These are phyloP conservation scores for Leccinum huronense DNA, from an alignment of 1,284 basidiomycete species.

Conservation along the genomic window DNA sequence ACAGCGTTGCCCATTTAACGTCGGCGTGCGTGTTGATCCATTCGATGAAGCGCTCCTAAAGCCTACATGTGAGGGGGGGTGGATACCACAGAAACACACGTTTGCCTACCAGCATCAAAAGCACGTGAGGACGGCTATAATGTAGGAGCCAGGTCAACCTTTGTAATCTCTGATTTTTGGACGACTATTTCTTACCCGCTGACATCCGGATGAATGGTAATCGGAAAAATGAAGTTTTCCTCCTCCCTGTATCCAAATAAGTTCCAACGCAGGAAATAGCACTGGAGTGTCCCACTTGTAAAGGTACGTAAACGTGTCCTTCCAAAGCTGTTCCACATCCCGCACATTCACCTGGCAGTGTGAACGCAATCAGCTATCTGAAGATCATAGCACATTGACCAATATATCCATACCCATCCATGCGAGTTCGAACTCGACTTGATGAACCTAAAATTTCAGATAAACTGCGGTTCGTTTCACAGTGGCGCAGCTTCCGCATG, in stretches of 20 bases:
- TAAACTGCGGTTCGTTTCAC: neutral
- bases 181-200: constrained; percentile 51
- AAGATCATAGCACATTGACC: constrained; percentile 40
- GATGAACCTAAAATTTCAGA: constrained; percentile 51
- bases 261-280: neutral
- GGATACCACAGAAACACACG: neutral
- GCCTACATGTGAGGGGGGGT: neutral
- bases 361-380: neutral
- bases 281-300: constrained; percentile 45
- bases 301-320: constrained; percentile 70
- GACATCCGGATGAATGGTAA: constrained; percentile 81
- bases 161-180: neutral
- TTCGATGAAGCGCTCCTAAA: constrained; percentile 73
- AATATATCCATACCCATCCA: constrained; percentile 56
- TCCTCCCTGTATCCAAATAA: constrained; percentile 48
- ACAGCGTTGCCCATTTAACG: constrained; percentile 74
- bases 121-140: constrained; percentile 51
- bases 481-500: neutral
- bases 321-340: constrained; percentile 75
- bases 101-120: constrained; percentile 63
- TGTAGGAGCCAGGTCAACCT: constrained; percentile 6
- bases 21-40: constrained; percentile 74
- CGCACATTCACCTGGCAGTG: constrained; percentile 56
- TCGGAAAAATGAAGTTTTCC: constrained; percentile 71
- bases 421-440: constrained; percentile 65